A percentile compares a stretch with the other conserved stretches of the same genome.
Evolutionary conservation across 129 eudicot species (phyloP).

Genomic region (Flaveria ramosissima): DNA sequence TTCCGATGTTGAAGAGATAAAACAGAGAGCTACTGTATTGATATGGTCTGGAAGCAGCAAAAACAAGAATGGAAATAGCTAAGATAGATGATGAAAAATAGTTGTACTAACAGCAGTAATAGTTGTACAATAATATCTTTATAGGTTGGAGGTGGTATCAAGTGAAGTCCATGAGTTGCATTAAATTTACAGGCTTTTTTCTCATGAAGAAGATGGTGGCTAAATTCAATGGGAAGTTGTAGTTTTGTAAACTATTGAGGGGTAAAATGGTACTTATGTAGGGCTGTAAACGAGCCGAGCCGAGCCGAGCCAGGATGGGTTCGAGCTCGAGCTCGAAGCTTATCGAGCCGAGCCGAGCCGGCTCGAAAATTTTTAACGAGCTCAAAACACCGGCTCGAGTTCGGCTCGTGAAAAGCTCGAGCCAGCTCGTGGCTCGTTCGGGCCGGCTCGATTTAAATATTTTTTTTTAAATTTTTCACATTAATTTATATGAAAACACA

Average conservation of each 20-base stretch:
- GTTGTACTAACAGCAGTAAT: conserved; percentile 28
- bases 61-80: conserved; percentile 77
- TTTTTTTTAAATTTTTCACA: no score
- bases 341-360: no score
- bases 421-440: no score
- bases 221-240: conserved; percentile 26
- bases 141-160: conserved; percentile 46
- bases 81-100: not conserved
- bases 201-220: conserved; percentile 36
- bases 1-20: conserved; percentile 7
- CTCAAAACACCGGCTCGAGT: no score
- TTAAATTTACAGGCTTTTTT: conserved; percentile 52
- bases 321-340: no score
- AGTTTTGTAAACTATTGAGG: conserved; percentile 25
- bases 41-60: conserved; percentile 59
- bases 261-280: conserved; percentile 51
- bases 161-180: conserved; percentile 83
- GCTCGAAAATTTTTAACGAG: no score
- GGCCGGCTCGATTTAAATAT: no score
- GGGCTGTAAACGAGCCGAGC: no score
- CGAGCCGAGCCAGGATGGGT: no score
- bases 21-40: conserved; percentile 15
- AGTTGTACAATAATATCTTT: conserved; percentile 23
- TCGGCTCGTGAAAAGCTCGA: no score
- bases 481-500: no score